Evolutionary conservation across 441 rosid species (phyloP).

Genomic region (Adansonia grandidieri): DNA sequence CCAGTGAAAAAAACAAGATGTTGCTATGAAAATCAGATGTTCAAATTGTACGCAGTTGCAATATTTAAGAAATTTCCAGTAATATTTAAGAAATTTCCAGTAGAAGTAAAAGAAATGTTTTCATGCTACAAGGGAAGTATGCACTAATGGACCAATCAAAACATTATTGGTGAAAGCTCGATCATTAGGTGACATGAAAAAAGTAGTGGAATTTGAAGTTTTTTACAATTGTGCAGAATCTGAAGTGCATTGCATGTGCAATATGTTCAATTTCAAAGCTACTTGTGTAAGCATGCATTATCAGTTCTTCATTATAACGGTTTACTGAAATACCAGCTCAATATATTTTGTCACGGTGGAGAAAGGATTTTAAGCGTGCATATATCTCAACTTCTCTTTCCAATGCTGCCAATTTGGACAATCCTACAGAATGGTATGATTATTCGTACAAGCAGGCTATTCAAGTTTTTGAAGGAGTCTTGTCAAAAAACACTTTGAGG

Average conservation of each 20-base stretch:
- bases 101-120: neutral
- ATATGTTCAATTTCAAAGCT: neutral
- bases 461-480: no score
- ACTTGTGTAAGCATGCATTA: neutral
- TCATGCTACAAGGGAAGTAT: neutral
- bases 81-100: no score
- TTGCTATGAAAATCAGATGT: no score
- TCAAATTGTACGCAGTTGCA: no score
- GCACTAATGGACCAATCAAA: neutral
- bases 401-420: no score
- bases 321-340: neutral
- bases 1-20: no score
- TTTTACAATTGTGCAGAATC: neutral
- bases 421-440: no score
- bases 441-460: no score
- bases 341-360: neutral
- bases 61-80: no score
- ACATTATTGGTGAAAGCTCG: neutral
- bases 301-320: neutral
- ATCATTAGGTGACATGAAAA: neutral
- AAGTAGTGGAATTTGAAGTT: neutral
- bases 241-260: neutral
- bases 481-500: no score
- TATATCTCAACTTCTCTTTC: no score
- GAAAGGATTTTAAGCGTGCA: neutral